Percentiles rank a stretch among this genome's conserved stretches.
Conservation (phyloP, 768 basidiomycete species). For the Suillus hirtellus region DNA sequence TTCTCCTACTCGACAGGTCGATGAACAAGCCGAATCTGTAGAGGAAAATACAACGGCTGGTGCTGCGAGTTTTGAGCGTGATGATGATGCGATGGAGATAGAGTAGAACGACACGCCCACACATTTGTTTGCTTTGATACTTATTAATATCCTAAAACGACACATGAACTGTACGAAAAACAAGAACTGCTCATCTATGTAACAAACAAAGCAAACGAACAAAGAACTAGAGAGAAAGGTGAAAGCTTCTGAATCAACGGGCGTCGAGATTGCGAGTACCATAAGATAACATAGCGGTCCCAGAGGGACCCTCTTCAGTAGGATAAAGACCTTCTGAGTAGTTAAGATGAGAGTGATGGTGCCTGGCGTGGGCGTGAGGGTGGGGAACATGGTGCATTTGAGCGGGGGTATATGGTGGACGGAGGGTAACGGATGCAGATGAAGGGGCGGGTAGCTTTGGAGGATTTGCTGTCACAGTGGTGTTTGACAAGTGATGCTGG, state of each 20-base stretch:
- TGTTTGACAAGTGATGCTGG: constrained; percentile 19
- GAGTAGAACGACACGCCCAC: constrained; percentile 30
- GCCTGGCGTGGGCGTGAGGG: constrained; percentile 74
- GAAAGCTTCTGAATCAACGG: background rate
- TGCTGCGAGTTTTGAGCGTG: background rate
- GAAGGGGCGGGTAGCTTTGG: constrained; percentile 34
- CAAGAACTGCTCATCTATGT: constrained; percentile 28
- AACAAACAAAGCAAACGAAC: constrained; percentile 24
- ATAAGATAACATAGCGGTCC: constrained; percentile 46
- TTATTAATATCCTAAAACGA: constrained; percentile 19
- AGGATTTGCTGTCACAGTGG: constrained; percentile 23
- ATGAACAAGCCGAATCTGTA: constrained; percentile 17
- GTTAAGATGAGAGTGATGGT: constrained; percentile 60
- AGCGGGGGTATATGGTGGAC: constrained; percentile 54
- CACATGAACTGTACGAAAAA: constrained; percentile 25
- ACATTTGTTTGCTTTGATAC: constrained; percentile 11
- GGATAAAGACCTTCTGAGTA: constrained; percentile 43
- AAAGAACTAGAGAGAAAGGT: constrained; percentile 3
- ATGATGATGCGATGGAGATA: constrained; percentile 56
- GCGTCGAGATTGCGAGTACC: constrained; percentile 30
- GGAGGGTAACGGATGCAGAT: constrained; percentile 48
- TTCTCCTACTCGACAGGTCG: constrained; percentile 11
- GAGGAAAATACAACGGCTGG: constrained; percentile 15
- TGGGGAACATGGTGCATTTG: constrained; percentile 84
- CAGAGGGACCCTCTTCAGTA: constrained; percentile 26